phyloP scores from a whole-genome alignment of 352 stramenopile genomes.

The Aphanomyces invadans region DNA sequence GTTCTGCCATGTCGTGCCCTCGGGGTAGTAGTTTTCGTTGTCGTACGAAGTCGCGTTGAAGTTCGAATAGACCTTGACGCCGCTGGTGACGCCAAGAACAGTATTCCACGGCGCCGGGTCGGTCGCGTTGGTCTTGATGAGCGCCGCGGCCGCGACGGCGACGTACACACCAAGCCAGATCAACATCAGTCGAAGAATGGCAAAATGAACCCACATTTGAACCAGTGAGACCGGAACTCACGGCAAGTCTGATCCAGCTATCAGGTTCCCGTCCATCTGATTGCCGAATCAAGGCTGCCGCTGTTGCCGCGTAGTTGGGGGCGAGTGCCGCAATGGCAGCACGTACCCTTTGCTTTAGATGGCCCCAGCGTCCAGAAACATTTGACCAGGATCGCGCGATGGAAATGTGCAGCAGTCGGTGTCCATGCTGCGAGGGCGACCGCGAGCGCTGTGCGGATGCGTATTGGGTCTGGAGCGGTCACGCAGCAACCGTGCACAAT shows the following conservation, averaged over 20 bases:
- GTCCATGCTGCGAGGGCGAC: too few relatives aligned
- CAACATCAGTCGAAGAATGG: background rate
- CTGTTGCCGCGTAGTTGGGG: background rate
- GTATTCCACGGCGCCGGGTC: slow-evolving; percentile 11
- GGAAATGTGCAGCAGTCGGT: too few relatives aligned
- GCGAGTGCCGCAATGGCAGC: too few relatives aligned
- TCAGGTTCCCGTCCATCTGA: background rate
- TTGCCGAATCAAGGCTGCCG: background rate
- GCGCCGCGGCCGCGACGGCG: background rate
- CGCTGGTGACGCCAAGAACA: slow-evolving; percentile 13
- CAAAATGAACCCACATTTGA: background rate
- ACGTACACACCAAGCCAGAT: background rate
- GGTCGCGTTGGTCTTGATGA: background rate
- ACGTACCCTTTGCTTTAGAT: too few relatives aligned
- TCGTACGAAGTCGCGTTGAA: background rate
- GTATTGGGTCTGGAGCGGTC: too few relatives aligned
- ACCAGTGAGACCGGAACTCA: background rate
- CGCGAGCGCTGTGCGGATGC: too few relatives aligned
- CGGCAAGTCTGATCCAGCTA: background rate
- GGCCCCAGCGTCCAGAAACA: too few relatives aligned
- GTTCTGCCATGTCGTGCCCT: slow-evolving; percentile 2
- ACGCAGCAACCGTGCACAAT: too few relatives aligned
- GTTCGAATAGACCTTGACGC: slow-evolving; percentile 17
- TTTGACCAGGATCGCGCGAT: too few relatives aligned
- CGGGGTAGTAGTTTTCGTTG: slow-evolving; percentile 11